Evolutionary conservation across 192 early-diverging fungal genomes (phyloP).

Genomic region (Chytriomyces sp.): DNA sequence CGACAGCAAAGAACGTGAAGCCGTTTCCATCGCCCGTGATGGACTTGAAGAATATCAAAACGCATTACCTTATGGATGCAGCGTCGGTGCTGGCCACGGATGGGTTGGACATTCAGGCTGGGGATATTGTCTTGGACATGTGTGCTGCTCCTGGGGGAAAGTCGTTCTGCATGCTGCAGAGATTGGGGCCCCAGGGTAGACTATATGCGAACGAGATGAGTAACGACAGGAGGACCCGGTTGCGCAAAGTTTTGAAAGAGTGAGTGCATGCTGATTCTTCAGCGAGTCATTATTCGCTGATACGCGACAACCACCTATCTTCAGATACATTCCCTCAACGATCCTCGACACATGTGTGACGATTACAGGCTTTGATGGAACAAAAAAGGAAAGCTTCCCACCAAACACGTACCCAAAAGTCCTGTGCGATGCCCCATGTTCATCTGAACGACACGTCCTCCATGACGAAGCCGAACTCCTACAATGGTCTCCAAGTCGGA

Average conservation of each 20-base stretch:
- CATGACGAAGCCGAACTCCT: slow-evolving; percentile 49
- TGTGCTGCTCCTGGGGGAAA: slow-evolving; percentile 69
- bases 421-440: slow-evolving; percentile 61
- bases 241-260: slow-evolving; percentile 50
- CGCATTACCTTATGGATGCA: slow-evolving; percentile 47
- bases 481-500: slow-evolving; percentile 50
- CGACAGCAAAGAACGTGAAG: neutral
- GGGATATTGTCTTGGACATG: slow-evolving; percentile 47
- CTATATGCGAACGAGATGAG: slow-evolving; percentile 53
- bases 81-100: slow-evolving; percentile 37
- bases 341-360: slow-evolving; percentile 5
- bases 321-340: neutral
- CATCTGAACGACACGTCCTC: slow-evolving; percentile 59
- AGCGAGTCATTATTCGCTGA: neutral
- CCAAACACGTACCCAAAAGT: slow-evolving; percentile 46
- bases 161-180: slow-evolving; percentile 52
- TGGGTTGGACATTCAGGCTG: slow-evolving; percentile 35
- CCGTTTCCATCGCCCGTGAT: slow-evolving; percentile 36
- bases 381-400: slow-evolving; percentile 18
- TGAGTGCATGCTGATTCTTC: slow-evolving; percentile 44
- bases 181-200: slow-evolving; percentile 39
- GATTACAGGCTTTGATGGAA: slow-evolving; percentile 28
- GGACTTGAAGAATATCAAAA: slow-evolving; percentile 30
- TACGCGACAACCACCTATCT: too few species aligned
- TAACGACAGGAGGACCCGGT: slow-evolving; percentile 47